Evolutionary conservation across 2,329 filamentous ascomycete species (phyloP).

Genomic region (Neonectria coccinea): DNA sequence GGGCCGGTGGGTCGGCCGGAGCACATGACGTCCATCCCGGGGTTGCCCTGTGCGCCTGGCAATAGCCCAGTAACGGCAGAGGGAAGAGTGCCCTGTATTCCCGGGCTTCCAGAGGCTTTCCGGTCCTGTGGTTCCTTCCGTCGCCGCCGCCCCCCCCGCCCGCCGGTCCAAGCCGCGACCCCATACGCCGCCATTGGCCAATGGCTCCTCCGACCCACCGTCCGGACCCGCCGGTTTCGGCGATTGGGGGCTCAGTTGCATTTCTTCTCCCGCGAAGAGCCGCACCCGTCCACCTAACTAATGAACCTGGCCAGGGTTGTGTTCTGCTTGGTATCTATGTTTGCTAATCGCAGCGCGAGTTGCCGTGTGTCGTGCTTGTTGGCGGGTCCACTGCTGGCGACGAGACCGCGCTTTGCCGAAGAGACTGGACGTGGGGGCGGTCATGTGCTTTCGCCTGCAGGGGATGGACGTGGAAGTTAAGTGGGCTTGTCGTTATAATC

Average conservation of each 20-base stretch:
- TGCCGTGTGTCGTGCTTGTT: constrained; percentile 3
- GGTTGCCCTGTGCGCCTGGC: constrained; percentile 11
- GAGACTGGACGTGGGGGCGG: constrained; percentile 32
- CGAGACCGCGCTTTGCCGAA: constrained; percentile 43
- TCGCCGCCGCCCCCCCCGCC: neutral
- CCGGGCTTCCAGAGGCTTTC: neutral
- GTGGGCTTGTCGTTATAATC: too few relatives aligned
- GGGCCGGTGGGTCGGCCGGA: constrained; percentile 24
- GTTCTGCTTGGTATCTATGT: neutral
- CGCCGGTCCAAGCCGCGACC: constrained; percentile 19
- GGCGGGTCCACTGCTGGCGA: constrained; percentile 24
- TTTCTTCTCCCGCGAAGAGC: constrained; percentile 44
- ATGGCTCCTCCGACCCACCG: constrained; percentile 31
- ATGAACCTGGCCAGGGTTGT: neutral
- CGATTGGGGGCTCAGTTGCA: constrained; percentile 25
- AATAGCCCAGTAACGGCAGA: constrained; percentile 25
- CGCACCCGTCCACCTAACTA: constrained; percentile 31
- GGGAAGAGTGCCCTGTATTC: neutral
- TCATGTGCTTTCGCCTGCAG: constrained; percentile 38
- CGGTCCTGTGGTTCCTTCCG: neutral
- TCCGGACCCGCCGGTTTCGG: constrained; percentile 39
- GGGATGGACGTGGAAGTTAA: too few relatives aligned
- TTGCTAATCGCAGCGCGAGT: constrained; percentile 4
- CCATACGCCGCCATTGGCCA: constrained; percentile 38
- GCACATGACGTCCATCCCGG: constrained; percentile 42